Conservation (phyloP, 1,284 basidiomycete species). For the Volvariella volvacea region DNA sequence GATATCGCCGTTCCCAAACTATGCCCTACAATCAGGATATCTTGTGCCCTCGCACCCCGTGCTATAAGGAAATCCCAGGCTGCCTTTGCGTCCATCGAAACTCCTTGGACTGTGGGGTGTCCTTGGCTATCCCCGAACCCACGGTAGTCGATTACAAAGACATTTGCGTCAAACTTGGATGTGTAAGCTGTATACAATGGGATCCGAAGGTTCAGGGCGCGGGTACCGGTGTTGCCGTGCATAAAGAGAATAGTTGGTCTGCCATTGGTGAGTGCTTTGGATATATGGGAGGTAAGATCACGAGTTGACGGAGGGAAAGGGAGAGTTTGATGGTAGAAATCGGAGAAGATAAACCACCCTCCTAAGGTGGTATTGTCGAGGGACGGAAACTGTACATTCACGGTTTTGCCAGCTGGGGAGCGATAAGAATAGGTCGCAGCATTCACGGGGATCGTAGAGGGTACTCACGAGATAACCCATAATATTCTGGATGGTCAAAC, state of each 20-base stretch:
- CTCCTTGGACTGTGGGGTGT: constrained; percentile 66
- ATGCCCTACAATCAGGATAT: constrained; percentile 72
- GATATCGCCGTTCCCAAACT: constrained; percentile 79
- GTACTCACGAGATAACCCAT: constrained; percentile 77
- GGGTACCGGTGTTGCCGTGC: constrained; percentile 84
- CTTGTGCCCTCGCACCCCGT: constrained; percentile 46
- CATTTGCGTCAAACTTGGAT: constrained; percentile 63
- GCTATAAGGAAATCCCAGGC: constrained; percentile 73
- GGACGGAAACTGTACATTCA: constrained; percentile 65
- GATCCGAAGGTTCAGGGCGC: constrained; percentile 59
- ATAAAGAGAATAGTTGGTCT: constrained; percentile 79
- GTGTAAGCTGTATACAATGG: constrained; percentile 56
- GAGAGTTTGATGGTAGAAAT: constrained; percentile 49
- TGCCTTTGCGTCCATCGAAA: constrained; percentile 72
- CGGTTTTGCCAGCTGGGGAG: constrained; percentile 66
- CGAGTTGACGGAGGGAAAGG: constrained; percentile 19
- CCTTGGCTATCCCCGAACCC: constrained; percentile 87
- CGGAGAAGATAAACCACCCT: constrained; percentile 85
- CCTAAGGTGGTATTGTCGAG: constrained; percentile 76
- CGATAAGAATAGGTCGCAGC: not conserved
- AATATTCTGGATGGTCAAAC: constrained; percentile 64
- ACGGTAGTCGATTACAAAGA: constrained; percentile 82
- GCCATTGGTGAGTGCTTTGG: constrained; percentile 39
- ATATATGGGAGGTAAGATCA: constrained; percentile 19
- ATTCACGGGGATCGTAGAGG: not conserved